Evolutionary conservation across 1,284 basidiomycete species (phyloP).

Genomic region (Heterobasidion parviporum): DNA sequence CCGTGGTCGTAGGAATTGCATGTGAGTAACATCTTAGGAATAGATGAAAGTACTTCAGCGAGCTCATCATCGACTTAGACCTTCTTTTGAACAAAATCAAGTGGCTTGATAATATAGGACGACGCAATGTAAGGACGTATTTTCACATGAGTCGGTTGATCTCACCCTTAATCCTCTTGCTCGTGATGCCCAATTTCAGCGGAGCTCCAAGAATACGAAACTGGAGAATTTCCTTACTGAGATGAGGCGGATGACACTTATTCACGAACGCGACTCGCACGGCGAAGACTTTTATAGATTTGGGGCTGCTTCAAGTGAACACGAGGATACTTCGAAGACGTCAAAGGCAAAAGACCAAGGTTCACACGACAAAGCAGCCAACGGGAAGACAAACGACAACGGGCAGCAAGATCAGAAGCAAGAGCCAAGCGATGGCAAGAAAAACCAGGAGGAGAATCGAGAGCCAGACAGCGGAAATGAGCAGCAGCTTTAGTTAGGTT

Average conservation of each 20-base stretch:
- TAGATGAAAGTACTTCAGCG: slow-evolving; percentile 15
- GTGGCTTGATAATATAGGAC: slow-evolving; percentile 37
- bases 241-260: slow-evolving; percentile 37
- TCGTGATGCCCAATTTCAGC: slow-evolving; percentile 9
- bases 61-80: slow-evolving; percentile 19
- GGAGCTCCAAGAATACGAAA: slow-evolving; percentile 34
- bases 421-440: no score
- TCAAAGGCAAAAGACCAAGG: no score
- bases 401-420: no score
- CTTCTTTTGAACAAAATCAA: neutral
- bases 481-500: no score
- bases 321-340: no score
- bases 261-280: slow-evolving; percentile 25
- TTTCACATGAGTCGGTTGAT: neutral
- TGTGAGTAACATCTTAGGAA: slow-evolving; percentile 15
- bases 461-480: no score
- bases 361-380: no score
- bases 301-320: no score
- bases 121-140: slow-evolving; percentile 5
- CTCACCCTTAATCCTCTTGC: neutral
- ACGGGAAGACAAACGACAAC: no score
- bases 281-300: slow-evolving; percentile 10
- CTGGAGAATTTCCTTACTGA: slow-evolving; percentile 41
- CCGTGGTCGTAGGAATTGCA: slow-evolving; percentile 34
- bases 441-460: no score